A percentile compares a stretch with the other conserved stretches of the same genome.
Evolutionary conservation across 164 flowering plant genomes (phyloP).

Genomic region (Stephania yunnanensis): DNA sequence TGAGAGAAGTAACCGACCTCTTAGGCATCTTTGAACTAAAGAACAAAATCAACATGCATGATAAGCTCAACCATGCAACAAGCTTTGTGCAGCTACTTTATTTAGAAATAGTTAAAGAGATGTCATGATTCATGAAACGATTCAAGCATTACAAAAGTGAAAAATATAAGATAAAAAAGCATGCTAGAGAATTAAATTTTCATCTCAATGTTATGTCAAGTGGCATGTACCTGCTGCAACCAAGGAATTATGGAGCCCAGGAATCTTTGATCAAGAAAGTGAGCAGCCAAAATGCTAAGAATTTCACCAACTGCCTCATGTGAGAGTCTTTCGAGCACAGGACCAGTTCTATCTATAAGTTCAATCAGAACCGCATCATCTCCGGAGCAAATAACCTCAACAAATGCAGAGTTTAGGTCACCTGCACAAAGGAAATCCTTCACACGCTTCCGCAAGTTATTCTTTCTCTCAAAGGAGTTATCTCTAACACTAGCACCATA

Average conservation of each 20-base stretch:
- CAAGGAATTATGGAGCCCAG: constrained; percentile 65
- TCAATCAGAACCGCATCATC: constrained; percentile 57
- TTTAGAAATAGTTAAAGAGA: not conserved
- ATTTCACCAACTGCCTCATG: constrained; percentile 48
- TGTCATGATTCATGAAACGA: not conserved
- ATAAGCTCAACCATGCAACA: not conserved
- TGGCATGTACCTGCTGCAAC: constrained; percentile 70
- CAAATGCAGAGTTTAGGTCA: constrained; percentile 73
- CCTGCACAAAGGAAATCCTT: constrained; percentile 53
- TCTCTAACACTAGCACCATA: constrained; percentile 17
- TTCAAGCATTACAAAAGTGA: not conserved
- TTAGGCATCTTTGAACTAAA: not conserved
- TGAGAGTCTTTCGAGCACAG: constrained; percentile 64
- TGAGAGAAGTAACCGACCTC: not conserved
- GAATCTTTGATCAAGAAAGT: constrained; percentile 52
- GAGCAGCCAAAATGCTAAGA: constrained; percentile 48
- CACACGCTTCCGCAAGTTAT: constrained; percentile 43
- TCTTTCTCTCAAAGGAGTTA: constrained; percentile 24
- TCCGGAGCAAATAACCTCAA: constrained; percentile 61
- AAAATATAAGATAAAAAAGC: not conserved
- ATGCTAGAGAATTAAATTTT: not conserved
- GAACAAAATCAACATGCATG: not conserved
- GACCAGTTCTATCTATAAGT: constrained; percentile 78
- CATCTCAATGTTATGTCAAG: not conserved
- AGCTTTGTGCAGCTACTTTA: not conserved